phyloP scores from a whole-genome alignment of 1,284 basidiomycete species.

The Athelia sp. region DNA sequence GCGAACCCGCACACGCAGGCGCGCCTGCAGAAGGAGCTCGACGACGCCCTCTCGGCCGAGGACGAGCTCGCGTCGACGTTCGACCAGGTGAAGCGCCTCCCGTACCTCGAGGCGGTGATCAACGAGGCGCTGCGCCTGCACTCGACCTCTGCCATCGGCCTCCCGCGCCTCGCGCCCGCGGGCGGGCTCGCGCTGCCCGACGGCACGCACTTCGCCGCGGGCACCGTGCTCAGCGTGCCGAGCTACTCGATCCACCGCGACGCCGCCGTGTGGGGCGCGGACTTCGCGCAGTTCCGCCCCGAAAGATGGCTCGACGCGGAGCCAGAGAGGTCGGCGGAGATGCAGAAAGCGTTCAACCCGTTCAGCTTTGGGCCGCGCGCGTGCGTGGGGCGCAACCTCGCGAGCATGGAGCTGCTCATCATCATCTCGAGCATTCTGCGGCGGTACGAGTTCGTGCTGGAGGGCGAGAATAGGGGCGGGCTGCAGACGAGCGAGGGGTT shows the following conservation, averaged over 20 bases:
- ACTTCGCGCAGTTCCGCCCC: slow-evolving; percentile 71
- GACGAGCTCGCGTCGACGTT: slow-evolving; percentile 51
- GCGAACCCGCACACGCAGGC: slow-evolving; percentile 59
- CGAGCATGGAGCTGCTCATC: slow-evolving; percentile 68
- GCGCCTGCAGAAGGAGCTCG: slow-evolving; percentile 78
- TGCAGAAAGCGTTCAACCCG: slow-evolving; percentile 72
- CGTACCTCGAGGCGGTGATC: slow-evolving; percentile 79
- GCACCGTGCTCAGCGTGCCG: slow-evolving; percentile 70
- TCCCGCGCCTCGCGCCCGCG: slow-evolving; percentile 73
- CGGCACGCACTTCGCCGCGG: slow-evolving; percentile 53
- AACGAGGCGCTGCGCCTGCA: slow-evolving; percentile 80
- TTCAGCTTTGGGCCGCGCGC: slow-evolving; percentile 71
- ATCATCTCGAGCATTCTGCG: slow-evolving; percentile 72
- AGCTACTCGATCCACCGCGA: slow-evolving; percentile 80
- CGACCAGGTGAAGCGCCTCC: slow-evolving; percentile 63
- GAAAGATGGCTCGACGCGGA: slow-evolving; percentile 80
- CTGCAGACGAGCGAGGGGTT: slow-evolving; percentile 73
- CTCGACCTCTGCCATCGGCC: slow-evolving; percentile 76
- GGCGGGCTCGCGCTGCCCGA: slow-evolving; percentile 61
- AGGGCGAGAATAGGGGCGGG: slow-evolving; percentile 53
- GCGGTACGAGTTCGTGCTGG: slow-evolving; percentile 66
- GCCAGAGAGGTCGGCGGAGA: slow-evolving; percentile 27
- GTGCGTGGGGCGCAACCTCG: slow-evolving; percentile 74
- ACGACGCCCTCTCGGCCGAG: slow-evolving; percentile 61
- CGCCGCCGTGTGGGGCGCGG: slow-evolving; percentile 67